These are phyloP conservation scores for Atractiella rhizophila DNA, from an alignment of 768 basidiomycete species.

Conservation along the genomic window DNA sequence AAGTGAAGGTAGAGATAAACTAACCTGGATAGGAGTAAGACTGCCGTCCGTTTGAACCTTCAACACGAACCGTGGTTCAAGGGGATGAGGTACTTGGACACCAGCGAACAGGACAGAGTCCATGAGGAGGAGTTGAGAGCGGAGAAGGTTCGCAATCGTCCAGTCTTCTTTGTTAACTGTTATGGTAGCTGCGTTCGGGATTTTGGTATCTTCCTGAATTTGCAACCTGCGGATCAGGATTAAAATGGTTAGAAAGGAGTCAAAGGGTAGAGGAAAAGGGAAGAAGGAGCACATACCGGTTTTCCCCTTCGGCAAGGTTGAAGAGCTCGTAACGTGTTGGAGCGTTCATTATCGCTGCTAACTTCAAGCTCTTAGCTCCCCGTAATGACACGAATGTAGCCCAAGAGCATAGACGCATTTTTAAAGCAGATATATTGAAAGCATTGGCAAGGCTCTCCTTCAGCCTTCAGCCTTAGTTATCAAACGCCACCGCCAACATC, in stretches of 20 bases:
- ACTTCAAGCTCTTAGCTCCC: no score
- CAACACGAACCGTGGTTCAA: slow-evolving; percentile 77
- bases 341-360: no score
- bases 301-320: slow-evolving; percentile 79
- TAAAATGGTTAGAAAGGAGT: background rate
- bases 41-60: slow-evolving; percentile 87
- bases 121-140: slow-evolving; percentile 71
- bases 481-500: no score
- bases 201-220: slow-evolving; percentile 82
- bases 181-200: slow-evolving; percentile 87
- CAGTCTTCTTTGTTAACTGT: slow-evolving; percentile 92
- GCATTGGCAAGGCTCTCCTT: no score
- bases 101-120: slow-evolving; percentile 80
- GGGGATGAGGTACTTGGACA: slow-evolving; percentile 90
- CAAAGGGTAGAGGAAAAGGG: background rate
- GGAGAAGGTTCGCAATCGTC: slow-evolving; percentile 86
- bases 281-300: slow-evolving; percentile 38
- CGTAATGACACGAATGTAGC: no score
- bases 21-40: slow-evolving; percentile 44
- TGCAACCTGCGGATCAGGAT: slow-evolving; percentile 57
- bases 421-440: no score
- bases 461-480: no score
- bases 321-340: slow-evolving; percentile 78
- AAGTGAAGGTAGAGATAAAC: no score
- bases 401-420: no score